Evolutionary conservation across 2,329 filamentous ascomycete genomes (phyloP).

Genomic region (Aphanoascus verrucosus): DNA sequence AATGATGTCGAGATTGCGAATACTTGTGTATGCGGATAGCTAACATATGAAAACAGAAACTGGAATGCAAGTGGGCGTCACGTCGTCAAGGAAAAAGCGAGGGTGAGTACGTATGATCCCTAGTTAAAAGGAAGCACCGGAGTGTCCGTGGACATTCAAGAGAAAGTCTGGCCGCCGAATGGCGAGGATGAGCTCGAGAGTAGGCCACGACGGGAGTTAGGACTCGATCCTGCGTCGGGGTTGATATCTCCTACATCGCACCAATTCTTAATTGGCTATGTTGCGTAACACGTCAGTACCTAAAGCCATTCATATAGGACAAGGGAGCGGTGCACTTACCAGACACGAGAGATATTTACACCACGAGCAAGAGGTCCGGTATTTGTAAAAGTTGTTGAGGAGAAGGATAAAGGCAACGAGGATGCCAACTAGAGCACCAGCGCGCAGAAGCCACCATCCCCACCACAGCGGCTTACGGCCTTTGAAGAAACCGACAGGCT

Average conservation of each 20-base stretch:
- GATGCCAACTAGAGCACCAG: conserved; percentile 64
- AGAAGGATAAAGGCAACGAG: conserved; percentile 78
- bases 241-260: conserved; percentile 39
- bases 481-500: conserved; percentile 49
- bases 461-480: conserved; percentile 90
- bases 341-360: conserved; percentile 92
- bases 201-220: conserved; percentile 3
- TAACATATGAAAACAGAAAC: background rate
- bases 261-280: conserved; percentile 55
- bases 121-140: background rate
- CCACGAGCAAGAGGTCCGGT: conserved; percentile 66
- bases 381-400: conserved; percentile 81
- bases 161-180: background rate
- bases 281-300: conserved; percentile 2
- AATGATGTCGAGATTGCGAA: background rate
- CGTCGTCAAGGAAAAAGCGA: background rate
- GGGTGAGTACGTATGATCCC: background rate
- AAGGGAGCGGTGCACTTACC: conserved; percentile 46
- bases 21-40: background rate
- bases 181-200: background rate
- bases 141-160: background rate
- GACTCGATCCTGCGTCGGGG: background rate
- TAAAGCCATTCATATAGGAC: background rate
- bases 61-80: conserved; percentile 6
- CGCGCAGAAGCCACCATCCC: conserved; percentile 88